Conservation (phyloP, 2,329 filamentous ascomycete genomes). For the Paraphaeosphaeria minitans region DNA sequence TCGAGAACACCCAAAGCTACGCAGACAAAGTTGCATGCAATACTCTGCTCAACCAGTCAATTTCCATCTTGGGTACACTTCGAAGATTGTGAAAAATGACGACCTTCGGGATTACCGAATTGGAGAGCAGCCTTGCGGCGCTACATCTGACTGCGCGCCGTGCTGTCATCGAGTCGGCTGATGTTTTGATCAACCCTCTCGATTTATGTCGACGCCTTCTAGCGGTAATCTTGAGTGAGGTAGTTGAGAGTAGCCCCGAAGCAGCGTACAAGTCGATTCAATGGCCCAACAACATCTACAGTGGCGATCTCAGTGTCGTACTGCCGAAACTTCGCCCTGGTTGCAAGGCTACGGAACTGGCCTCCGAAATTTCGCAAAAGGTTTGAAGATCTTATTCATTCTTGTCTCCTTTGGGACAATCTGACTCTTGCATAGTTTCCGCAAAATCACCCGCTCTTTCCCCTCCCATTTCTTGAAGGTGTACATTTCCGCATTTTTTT, state of each 20-base stretch:
- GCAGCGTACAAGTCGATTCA: constrained; percentile 34
- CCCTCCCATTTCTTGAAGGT: constrained; percentile 63
- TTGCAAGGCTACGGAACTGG: constrained; percentile 23
- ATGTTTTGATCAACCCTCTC: constrained; percentile 25
- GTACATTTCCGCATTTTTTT: constrained; percentile 73
- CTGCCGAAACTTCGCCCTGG: constrained; percentile 36
- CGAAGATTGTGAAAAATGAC: not conserved
- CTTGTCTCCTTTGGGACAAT: not conserved
- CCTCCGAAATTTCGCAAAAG: constrained; percentile 28
- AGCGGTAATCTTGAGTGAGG: constrained; percentile 22
- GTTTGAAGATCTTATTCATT: constrained; percentile 11
- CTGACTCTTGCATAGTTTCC: constrained; percentile 61
- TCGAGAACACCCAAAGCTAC: too few relatives aligned
- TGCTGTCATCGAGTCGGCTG: constrained; percentile 11
- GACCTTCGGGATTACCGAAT: not conserved
- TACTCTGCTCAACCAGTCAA: not conserved
- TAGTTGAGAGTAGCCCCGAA: constrained; percentile 21
- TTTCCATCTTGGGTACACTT: too few relatives aligned
- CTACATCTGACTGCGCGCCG: not conserved
- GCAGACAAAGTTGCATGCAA: not conserved
- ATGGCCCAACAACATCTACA: constrained; percentile 38
- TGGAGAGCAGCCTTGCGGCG: not conserved
- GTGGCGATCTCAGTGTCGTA: constrained; percentile 35
- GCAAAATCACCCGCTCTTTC: constrained; percentile 67
- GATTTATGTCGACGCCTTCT: constrained; percentile 33